A percentile compares a stretch with the other conserved stretches of the same genome.
Conservation (phyloP, 805 yeast species). For the Monosporozyma aerobia region DNA sequence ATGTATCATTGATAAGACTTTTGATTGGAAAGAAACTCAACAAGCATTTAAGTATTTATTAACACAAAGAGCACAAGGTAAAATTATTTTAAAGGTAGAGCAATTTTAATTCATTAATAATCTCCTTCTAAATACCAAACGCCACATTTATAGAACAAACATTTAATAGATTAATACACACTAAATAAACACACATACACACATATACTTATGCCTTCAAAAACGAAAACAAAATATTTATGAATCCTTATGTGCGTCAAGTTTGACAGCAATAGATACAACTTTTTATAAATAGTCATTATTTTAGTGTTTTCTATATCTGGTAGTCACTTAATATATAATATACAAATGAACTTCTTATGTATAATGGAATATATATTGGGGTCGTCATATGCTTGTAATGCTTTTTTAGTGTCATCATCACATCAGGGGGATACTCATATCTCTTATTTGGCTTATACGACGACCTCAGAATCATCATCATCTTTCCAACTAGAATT, state of each 20-base stretch:
- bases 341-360: not conserved
- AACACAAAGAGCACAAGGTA: conserved; percentile 54
- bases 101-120: conserved; percentile 22
- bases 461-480: not conserved
- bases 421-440: not conserved
- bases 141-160: too few species aligned
- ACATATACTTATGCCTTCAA: not conserved
- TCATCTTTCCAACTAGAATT: not conserved
- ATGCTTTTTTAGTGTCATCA: not conserved
- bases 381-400: not conserved
- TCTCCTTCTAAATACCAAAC: not conserved
- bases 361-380: not conserved
- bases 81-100: conserved; percentile 44
- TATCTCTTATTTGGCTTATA: not conserved
- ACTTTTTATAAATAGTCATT: too few species aligned
- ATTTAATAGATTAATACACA: not conserved
- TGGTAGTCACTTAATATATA: not conserved
- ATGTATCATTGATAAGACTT: conserved; percentile 47
- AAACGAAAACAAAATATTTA: not conserved
- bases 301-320: too few species aligned
- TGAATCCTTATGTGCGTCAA: too few species aligned
- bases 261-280: too few species aligned
- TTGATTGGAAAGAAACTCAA: conserved; percentile 43
- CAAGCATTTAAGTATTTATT: conserved; percentile 46
- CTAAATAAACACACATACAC: too few species aligned